Base-by-base conservation (phyloP, 768 basidiomycete species). In the Leccinum variicolor region DNA sequence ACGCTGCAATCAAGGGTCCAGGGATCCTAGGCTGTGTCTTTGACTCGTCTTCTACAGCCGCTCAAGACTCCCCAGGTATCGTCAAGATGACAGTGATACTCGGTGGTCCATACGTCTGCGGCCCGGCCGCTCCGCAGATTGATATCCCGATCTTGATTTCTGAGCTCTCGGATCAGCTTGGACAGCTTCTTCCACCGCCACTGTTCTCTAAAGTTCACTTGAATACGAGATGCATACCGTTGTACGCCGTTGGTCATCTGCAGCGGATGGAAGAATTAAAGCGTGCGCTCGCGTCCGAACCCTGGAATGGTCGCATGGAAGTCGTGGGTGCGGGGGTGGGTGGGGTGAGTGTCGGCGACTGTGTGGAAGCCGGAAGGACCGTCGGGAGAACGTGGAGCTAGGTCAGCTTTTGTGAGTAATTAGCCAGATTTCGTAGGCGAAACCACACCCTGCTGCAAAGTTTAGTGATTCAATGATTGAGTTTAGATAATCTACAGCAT, bases 51-150 rank as follows among this genome's bases (percentile, higher is more conserved):
- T 81, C 89, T 8, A 77, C 94, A 41, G 76, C 82, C 1, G 79
- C 73, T 6, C 87, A 94, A 60, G 84, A 86, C 61, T 58, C 59
- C 33, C 62, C 66, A 1, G 64, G 74, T 17, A 76, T 87, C 59
- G 86, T 87, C 26, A 97, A 96, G 69, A 68, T 95, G 62, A 94
- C 95, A 0, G 81, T 94, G 46, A 95, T 99, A 92, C 74, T 94
- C 23, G 93, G 94, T 19, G 94, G 93, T 0, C 89, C 92, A 1
- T 85, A 92, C 63, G 62, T 53, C 26, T 55, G 45, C 26, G 54
- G 54, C 60, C 52, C 50, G 2, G 48, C 23, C 50, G 28, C 61
- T 19, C 54, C 65, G 56, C 65, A 57, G 50, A 46, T 76, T 53
- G 66, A 69, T 57, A 60, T 67, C 23, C 63, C 67, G 10, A 51